phyloP scores from a whole-genome alignment of 441 rosid species.

The Dalechampia spathulata region DNA sequence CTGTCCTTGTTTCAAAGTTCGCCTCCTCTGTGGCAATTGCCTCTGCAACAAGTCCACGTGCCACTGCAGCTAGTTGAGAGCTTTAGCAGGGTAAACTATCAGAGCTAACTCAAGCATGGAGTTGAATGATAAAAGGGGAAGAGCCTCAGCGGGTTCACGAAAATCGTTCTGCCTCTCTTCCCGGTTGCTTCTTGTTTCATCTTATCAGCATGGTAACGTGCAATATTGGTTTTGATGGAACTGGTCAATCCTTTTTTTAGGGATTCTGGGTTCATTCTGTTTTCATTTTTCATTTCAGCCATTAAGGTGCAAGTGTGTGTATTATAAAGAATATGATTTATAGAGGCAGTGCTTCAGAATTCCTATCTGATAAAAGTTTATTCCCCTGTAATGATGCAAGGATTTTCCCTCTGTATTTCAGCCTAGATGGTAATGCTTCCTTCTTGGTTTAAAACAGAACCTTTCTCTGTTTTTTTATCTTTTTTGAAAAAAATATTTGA shows the following conservation, averaged over 20 bases:
- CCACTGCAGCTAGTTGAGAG: conserved; percentile 39
- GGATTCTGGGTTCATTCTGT: conserved; percentile 16
- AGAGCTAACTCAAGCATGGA: conserved; percentile 6
- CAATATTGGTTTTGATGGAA: conserved; percentile 15
- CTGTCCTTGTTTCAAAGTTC: conserved; percentile 50
- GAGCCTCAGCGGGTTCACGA: conserved; percentile 10
- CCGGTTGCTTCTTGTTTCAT: neutral
- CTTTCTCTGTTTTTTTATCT: no score
- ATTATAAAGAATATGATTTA: conserved; percentile 34
- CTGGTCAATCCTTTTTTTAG: conserved; percentile 16
- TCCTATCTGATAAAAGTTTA: conserved; percentile 24
- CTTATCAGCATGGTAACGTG: conserved; percentile 8
- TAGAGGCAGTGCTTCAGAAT: conserved; percentile 25
- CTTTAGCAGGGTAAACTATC: conserved; percentile 6
- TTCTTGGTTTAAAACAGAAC: no score
- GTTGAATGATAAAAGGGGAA: conserved; percentile 2
- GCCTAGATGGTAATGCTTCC: conserved; percentile 4
- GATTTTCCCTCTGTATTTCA: conserved; percentile 9
- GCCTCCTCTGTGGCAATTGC: conserved; percentile 44
- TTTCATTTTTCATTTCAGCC: conserved; percentile 10
- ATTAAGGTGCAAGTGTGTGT: conserved; percentile 33
- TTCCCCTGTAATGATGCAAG: conserved; percentile 29
- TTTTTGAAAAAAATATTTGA: no score
- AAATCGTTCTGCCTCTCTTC: conserved; percentile 17
- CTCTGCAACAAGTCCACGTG: conserved; percentile 31